Conservation (phyloP, 2,329 filamentous ascomycete genomes). For the Neofusicoccum sp. region DNA sequence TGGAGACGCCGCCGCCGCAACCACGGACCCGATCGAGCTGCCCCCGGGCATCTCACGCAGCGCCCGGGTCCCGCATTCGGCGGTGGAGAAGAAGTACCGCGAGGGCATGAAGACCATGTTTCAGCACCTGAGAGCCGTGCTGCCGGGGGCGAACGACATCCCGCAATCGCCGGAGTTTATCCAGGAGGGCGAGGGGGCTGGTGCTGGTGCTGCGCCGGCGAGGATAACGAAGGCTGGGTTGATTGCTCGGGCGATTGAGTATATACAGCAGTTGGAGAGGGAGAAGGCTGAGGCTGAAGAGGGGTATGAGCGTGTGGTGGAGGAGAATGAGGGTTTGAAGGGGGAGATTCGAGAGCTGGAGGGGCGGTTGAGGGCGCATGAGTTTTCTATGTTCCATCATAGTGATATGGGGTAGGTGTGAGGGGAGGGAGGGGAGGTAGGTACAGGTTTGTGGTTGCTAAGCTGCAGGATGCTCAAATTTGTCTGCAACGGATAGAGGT, state of each 20-base stretch:
- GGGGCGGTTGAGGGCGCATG: background rate
- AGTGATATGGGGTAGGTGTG: too few species aligned
- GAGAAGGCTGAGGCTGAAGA: background rate
- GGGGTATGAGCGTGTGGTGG: background rate
- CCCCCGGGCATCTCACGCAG: too few species aligned
- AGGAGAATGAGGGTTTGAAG: background rate
- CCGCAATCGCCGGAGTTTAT: background rate
- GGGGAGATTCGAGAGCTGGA: background rate
- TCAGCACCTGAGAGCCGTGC: background rate
- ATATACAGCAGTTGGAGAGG: background rate
- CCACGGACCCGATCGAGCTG: too few species aligned
- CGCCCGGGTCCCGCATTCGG: background rate
- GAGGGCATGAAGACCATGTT: conserved; percentile 4
- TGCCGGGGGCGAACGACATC: background rate
- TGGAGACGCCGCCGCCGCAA: too few species aligned
- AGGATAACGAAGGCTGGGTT: background rate
- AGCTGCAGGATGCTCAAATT: too few species aligned
- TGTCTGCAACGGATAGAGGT: too few species aligned
- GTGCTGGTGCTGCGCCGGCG: too few species aligned
- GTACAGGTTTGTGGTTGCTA: too few species aligned
- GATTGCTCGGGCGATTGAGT: background rate
- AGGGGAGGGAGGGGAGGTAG: too few species aligned
- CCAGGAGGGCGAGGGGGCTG: background rate
- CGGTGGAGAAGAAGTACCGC: conserved; percentile 13
- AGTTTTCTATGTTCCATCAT: too few species aligned